Evolutionary conservation across 2,329 filamentous ascomycete genomes (phyloP).

Genomic region (Coniochaeta ligniaria): DNA sequence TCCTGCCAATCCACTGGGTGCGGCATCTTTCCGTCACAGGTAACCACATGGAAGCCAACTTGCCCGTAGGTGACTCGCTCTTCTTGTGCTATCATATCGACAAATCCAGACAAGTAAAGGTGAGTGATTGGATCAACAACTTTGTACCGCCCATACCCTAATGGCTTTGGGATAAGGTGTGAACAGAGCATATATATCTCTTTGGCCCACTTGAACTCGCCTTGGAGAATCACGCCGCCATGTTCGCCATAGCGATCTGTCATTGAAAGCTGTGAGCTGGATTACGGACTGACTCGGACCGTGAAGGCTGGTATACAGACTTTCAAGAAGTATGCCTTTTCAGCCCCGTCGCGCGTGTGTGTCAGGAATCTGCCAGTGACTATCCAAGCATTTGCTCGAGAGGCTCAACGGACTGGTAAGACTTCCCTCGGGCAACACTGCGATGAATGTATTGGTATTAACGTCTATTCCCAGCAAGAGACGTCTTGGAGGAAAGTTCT

Average conservation of each 20-base stretch:
- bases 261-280: too few species aligned
- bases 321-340: neutral
- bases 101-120: neutral
- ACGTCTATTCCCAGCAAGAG: too few species aligned
- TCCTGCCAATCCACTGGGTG: neutral
- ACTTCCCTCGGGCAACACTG: too few species aligned
- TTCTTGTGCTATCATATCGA: neutral
- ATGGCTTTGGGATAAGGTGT: neutral
- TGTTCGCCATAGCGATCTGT: neutral
- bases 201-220: neutral
- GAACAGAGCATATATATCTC: neutral
- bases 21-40: neutral
- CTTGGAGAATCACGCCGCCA: neutral
- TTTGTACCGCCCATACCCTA: neutral
- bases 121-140: neutral
- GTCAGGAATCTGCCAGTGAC: conserved; percentile 5
- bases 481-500: neutral
- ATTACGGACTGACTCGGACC: too few species aligned
- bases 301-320: too few species aligned
- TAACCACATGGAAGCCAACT: neutral
- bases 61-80: neutral
- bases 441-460: too few species aligned
- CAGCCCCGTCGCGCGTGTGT: neutral
- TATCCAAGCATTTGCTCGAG: conserved; percentile 6
- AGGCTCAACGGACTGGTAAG: too few species aligned